Evolutionary conservation across 441 rosid species (phyloP).

Genomic region (Croton setiger): DNA sequence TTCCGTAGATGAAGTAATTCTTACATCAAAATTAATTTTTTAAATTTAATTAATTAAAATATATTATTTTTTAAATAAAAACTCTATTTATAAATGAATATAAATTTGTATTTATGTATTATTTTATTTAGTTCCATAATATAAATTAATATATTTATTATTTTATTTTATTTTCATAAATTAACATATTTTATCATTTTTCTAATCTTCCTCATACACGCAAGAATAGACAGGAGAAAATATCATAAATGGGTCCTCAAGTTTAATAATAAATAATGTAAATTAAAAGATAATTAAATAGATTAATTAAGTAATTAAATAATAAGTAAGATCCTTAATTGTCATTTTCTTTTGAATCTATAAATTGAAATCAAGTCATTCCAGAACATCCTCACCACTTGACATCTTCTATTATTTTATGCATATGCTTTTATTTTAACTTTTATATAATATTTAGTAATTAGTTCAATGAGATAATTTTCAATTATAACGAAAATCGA

Average conservation of each 20-base stretch:
- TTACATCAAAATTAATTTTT: no score
- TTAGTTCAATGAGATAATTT: slow-evolving; percentile 21
- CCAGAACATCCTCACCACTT: slow-evolving; percentile 23
- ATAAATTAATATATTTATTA: not conserved
- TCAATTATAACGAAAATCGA: no score
- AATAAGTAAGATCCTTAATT: slow-evolving; percentile 15
- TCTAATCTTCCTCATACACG: not conserved
- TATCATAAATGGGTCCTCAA: slow-evolving; percentile 11
- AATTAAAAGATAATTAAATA: not conserved
- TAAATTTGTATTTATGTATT: no score
- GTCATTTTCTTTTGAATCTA: slow-evolving; percentile 19
- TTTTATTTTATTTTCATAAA: not conserved
- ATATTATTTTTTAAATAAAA: no score
- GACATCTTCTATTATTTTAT: slow-evolving; percentile 7
- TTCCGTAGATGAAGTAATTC: no score
- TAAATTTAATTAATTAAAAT: no score
- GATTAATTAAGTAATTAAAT: not conserved
- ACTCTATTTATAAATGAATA: no score
- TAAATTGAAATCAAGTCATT: slow-evolving; percentile 19
- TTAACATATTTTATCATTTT: not conserved
- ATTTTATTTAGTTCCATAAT: not conserved
- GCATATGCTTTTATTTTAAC: not conserved
- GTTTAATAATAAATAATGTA: not conserved
- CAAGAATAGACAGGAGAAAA: no score
- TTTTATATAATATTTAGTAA: no score